phyloP scores from a whole-genome alignment of 495 filamentous ascomycete species.

The Cercophora sp. region DNA sequence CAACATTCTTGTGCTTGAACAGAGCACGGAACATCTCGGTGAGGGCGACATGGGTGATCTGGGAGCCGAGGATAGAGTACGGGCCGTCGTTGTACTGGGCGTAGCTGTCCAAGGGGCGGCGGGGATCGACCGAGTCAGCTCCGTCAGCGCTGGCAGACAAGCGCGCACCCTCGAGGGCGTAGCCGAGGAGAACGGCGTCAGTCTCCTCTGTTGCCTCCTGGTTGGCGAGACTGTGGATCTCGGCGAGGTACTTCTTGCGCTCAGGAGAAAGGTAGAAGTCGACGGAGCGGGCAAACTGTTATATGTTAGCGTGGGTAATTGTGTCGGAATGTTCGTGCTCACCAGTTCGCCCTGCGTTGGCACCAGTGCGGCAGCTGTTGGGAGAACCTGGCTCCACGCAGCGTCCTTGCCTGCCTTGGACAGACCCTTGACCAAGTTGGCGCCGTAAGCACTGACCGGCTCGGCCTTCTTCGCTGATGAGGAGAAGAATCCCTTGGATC shows the following conservation, averaged over 20 bases:
- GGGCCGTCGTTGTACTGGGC: slow-evolving; percentile 62
- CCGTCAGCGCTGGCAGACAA: slow-evolving; percentile 48
- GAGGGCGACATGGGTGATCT: slow-evolving; percentile 59
- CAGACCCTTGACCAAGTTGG: slow-evolving; percentile 64
- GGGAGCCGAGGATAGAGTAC: slow-evolving; percentile 58
- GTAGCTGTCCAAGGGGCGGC: slow-evolving; percentile 65
- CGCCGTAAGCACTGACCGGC: slow-evolving; percentile 63
- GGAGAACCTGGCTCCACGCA: slow-evolving; percentile 67
- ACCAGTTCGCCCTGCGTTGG: slow-evolving; percentile 67
- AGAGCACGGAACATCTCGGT: slow-evolving; percentile 65
- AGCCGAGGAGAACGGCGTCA: slow-evolving; percentile 44
- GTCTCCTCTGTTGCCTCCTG: slow-evolving; percentile 27
- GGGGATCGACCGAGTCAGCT: slow-evolving; percentile 60
- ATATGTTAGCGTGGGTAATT: too few species aligned
- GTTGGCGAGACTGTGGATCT: slow-evolving; percentile 53
- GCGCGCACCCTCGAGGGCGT: slow-evolving; percentile 51
- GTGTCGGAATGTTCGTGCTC: too few species aligned
- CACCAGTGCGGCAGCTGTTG: slow-evolving; percentile 43
- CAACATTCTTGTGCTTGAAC: slow-evolving; percentile 59
- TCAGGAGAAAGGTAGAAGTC: slow-evolving; percentile 68
- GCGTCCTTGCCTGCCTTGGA: slow-evolving; percentile 68
- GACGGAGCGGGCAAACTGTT: slow-evolving; percentile 64
- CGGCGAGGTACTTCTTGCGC: slow-evolving; percentile 52
- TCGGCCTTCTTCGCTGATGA: slow-evolving; percentile 41
- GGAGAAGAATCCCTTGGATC: slow-evolving; percentile 50